Percentiles rank a stretch among this genome's conserved stretches.
phyloP scores from a whole-genome alignment of 768 basidiomycete genomes.

The Mycena olivaceomarginata region DNA sequence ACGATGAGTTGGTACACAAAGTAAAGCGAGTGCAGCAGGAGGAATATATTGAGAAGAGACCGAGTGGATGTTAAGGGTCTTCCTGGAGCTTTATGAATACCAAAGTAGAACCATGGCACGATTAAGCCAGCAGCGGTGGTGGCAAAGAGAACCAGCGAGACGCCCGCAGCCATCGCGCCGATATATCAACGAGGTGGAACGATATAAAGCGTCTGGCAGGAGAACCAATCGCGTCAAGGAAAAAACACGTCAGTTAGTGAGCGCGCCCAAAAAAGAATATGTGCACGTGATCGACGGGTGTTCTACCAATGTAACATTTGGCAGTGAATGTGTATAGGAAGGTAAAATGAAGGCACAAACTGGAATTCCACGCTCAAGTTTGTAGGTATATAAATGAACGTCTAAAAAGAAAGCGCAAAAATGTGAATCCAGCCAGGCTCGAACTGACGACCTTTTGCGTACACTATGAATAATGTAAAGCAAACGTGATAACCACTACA shows the following conservation, averaged over 20 bases:
- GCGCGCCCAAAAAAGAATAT: no score
- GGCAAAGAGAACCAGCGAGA: slow-evolving; percentile 38
- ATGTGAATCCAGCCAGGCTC: slow-evolving; percentile 68
- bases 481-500: slow-evolving; percentile 78
- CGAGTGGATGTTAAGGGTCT: slow-evolving; percentile 40
- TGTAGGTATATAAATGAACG: no score
- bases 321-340: no score
- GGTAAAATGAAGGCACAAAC: no score
- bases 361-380: no score
- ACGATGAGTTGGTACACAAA: slow-evolving; percentile 67
- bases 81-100: slow-evolving; percentile 34
- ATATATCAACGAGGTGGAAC: background rate
- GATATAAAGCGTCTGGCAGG: no score
- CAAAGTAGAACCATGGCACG: slow-evolving; percentile 41
- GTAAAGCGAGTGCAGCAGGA: slow-evolving; percentile 72
- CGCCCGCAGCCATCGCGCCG: slow-evolving; percentile 44
- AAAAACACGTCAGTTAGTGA: no score
- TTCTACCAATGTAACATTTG: no score
- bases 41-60: slow-evolving; percentile 58
- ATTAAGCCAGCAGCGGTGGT: slow-evolving; percentile 30
- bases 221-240: no score
- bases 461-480: slow-evolving; percentile 49
- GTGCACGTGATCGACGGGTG: no score
- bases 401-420: no score
- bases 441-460: slow-evolving; percentile 66